phyloP scores from a whole-genome alignment of 306 rosid genomes.

The Fragaria ananassa region DNA sequence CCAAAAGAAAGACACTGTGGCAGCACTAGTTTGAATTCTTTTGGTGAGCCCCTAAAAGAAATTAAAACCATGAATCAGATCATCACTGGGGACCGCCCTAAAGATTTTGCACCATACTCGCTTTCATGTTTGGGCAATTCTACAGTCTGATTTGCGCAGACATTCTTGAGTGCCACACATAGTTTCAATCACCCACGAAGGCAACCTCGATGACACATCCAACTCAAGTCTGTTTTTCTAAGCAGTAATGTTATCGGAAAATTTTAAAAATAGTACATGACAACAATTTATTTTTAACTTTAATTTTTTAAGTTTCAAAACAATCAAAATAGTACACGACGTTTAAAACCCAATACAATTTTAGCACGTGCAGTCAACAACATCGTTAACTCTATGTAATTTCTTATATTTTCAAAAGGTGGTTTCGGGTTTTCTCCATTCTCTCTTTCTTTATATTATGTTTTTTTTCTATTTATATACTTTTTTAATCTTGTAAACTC shows the following conservation, averaged over 20 bases:
- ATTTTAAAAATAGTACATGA: too few species aligned
- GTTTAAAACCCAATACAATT: too few species aligned
- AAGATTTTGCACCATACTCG: background rate
- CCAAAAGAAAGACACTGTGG: conserved; percentile 23
- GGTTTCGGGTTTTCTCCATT: too few species aligned
- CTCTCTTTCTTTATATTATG: too few species aligned
- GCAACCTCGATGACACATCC: background rate
- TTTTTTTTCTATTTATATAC: too few species aligned
- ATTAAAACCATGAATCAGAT: background rate
- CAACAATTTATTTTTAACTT: too few species aligned
- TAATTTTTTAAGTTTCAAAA: too few species aligned
- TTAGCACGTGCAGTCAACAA: too few species aligned
- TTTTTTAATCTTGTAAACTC: too few species aligned
- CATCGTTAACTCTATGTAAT: too few species aligned
- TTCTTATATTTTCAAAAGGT: too few species aligned
- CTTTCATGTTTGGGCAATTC: conserved; percentile 6
- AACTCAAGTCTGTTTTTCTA: background rate
- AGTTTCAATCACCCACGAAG: conserved; percentile 3
- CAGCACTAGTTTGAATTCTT: conserved; percentile 11
- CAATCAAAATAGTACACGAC: too few species aligned
- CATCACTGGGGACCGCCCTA: conserved; percentile 7
- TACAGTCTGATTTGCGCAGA: conserved; percentile 4
- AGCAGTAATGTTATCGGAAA: background rate
- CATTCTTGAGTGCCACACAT: conserved; percentile 1
- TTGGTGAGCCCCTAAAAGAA: conserved; percentile 6